Evolutionary conservation across 202 grass and related monocot species (phyloP).

Genomic region (Hordeum pubiflorum): DNA sequence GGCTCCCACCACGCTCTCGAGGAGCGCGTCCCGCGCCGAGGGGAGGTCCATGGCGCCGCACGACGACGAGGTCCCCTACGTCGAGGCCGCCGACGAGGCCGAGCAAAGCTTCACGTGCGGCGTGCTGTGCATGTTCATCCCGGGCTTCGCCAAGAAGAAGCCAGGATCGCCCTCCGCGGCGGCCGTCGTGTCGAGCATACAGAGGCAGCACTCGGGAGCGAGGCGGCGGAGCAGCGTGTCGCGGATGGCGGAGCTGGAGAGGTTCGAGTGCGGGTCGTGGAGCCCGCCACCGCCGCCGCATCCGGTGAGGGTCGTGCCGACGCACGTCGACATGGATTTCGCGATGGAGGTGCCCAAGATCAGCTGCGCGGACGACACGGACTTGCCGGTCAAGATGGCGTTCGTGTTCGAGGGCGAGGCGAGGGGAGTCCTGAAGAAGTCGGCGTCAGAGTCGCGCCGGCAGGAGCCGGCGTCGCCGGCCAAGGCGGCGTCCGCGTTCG

Average conservation of each 20-base stretch:
- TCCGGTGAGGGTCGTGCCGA: neutral
- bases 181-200: constrained; percentile 7
- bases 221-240: constrained; percentile 31
- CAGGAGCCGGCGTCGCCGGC: constrained; percentile 21
- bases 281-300: constrained; percentile 7
- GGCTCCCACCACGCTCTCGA: neutral
- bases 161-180: neutral
- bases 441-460: constrained; percentile 17
- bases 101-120: constrained; percentile 50
- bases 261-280: constrained; percentile 69
- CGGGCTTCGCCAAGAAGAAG: constrained; percentile 53
- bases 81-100: neutral
- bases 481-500: constrained; percentile 41
- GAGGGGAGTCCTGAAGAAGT: constrained; percentile 58
- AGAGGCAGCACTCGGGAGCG: constrained; percentile 30
- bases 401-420: constrained; percentile 56
- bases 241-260: constrained; percentile 50
- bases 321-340: neutral
- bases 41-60: constrained; percentile 34
- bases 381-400: constrained; percentile 47
- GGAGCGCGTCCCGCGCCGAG: constrained; percentile 29
- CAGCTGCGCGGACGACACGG: constrained; percentile 36
- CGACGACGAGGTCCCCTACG: neutral
- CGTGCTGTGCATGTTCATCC: constrained; percentile 58
- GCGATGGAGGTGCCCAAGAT: constrained; percentile 41